phyloP scores from a whole-genome alignment of 805 yeast species.

The Jamesozyma lodderae region DNA sequence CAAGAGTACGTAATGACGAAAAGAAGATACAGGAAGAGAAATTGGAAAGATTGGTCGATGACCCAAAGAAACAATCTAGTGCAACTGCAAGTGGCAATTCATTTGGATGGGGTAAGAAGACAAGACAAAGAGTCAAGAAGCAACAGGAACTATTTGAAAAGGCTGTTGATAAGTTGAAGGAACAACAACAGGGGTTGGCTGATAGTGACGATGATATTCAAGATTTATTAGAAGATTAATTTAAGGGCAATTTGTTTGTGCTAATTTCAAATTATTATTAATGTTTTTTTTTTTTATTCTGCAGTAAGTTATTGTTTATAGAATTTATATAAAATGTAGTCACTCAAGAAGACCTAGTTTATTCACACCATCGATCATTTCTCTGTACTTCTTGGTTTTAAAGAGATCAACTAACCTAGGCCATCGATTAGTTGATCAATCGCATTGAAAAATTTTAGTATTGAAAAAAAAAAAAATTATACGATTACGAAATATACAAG shows the following conservation, averaged over 20 bases:
- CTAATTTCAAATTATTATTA: too few relatives aligned
- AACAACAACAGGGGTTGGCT: slow-evolving; percentile 36
- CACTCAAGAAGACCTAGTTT: too few relatives aligned
- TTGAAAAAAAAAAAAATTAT: background rate
- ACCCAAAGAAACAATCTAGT: slow-evolving; percentile 31
- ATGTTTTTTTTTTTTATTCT: too few relatives aligned
- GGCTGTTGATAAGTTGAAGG: slow-evolving; percentile 34
- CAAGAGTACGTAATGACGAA: slow-evolving; percentile 33
- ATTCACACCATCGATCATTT: too few relatives aligned
- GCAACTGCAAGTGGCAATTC: slow-evolving; percentile 10
- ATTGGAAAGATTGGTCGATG: slow-evolving; percentile 30
- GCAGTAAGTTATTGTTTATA: too few relatives aligned
- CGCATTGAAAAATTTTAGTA: slow-evolving; percentile 3
- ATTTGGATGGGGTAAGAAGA: slow-evolving; percentile 78
- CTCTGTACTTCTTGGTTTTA: too few relatives aligned
- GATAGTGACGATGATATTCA: slow-evolving; percentile 61
- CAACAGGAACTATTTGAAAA: slow-evolving; percentile 49
- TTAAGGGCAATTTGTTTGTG: too few relatives aligned
- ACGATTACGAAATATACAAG: background rate
- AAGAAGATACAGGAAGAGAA: slow-evolving; percentile 23
- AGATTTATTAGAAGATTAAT: slow-evolving; percentile 52
- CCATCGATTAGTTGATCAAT: too few relatives aligned
- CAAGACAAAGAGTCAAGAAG: slow-evolving; percentile 49
- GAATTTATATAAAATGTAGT: too few relatives aligned
- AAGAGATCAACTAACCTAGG: too few relatives aligned